Percentiles rank a stretch among this genome's conserved stretches.
Conservation (phyloP, 768 basidiomycete genomes). For the Imleria badia region DNA sequence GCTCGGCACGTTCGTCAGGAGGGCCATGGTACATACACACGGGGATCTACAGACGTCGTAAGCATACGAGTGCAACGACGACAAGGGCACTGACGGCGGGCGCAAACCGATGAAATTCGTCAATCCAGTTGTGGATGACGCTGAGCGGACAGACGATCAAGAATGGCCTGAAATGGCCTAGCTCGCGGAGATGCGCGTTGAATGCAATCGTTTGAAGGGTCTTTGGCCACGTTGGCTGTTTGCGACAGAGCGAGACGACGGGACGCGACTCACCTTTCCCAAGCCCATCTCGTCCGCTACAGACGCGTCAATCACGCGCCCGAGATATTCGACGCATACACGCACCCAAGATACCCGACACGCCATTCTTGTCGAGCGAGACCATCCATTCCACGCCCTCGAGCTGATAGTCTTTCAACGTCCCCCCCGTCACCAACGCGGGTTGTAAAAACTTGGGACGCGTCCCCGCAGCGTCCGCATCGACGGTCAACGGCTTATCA, state of each 20-base stretch:
- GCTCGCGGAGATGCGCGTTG: slow-evolving; percentile 82
- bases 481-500: slow-evolving; percentile 14
- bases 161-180: slow-evolving; percentile 69
- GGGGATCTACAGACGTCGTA: slow-evolving; percentile 55
- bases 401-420: slow-evolving; percentile 86
- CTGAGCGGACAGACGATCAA: slow-evolving; percentile 92
- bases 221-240: slow-evolving; percentile 36
- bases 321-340: slow-evolving; percentile 11
- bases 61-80: neutral
- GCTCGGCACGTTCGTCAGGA: slow-evolving; percentile 74
- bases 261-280: slow-evolving; percentile 57
- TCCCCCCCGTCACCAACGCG: slow-evolving; percentile 77
- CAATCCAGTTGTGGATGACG: slow-evolving; percentile 88
- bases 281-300: slow-evolving; percentile 95
- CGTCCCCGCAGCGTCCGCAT: neutral
- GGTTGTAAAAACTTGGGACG: slow-evolving; percentile 66
- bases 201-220: slow-evolving; percentile 96
- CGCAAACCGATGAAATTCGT: slow-evolving; percentile 83
- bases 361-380: slow-evolving; percentile 79
- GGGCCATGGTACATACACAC: slow-evolving; percentile 90
- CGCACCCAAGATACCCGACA: slow-evolving; percentile 75
- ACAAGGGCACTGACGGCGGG: slow-evolving; percentile 54
- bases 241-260: neutral
- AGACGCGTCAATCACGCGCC: slow-evolving; percentile 4
- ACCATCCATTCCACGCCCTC: slow-evolving; percentile 97